Evolutionary conservation across 2,329 filamentous ascomycete genomes (phyloP).

Genomic region (Pestalotiopsis fici): DNA sequence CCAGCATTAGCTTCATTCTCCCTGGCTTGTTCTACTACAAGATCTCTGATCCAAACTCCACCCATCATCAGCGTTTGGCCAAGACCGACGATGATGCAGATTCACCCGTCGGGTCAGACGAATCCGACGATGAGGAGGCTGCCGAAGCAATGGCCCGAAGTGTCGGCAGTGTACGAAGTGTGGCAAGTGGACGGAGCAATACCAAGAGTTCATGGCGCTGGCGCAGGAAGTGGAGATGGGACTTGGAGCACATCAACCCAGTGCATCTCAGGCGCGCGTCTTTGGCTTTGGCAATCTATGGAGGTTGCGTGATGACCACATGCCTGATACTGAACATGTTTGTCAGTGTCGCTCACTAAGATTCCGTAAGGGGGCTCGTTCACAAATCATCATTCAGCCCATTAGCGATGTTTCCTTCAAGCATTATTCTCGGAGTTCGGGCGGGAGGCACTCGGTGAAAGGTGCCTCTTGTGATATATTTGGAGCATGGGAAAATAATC

Average conservation of each 20-base stretch:
- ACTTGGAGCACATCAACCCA: constrained; percentile 65
- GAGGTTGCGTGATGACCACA: constrained; percentile 83
- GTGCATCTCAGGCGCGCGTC: constrained; percentile 70
- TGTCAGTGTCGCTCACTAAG: constrained; percentile 65
- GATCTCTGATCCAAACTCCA: constrained; percentile 86
- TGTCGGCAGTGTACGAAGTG: constrained; percentile 41
- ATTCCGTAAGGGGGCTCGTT: background rate
- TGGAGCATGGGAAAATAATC: background rate
- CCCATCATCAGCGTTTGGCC: constrained; percentile 80
- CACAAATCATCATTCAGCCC: background rate
- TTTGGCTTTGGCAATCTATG: constrained; percentile 79
- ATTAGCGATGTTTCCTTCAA: background rate
- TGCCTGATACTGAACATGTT: constrained; percentile 86
- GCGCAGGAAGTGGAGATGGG: constrained; percentile 60
- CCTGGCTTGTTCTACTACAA: constrained; percentile 98
- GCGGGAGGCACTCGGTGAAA: background rate
- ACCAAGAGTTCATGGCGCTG: constrained; percentile 46
- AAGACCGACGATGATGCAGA: constrained; percentile 92
- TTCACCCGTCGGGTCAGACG: constrained; percentile 46
- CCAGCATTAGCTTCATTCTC: constrained; percentile 94
- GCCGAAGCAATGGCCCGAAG: constrained; percentile 46
- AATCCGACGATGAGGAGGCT: constrained; percentile 47
- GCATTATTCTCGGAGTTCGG: background rate
- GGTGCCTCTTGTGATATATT: background rate
- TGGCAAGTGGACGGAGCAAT: constrained; percentile 27